A percentile compares a stretch with the other conserved stretches of the same genome.
Evolutionary conservation across 768 basidiomycete species (phyloP).

Genomic region (Termitomyces titanicus): DNA sequence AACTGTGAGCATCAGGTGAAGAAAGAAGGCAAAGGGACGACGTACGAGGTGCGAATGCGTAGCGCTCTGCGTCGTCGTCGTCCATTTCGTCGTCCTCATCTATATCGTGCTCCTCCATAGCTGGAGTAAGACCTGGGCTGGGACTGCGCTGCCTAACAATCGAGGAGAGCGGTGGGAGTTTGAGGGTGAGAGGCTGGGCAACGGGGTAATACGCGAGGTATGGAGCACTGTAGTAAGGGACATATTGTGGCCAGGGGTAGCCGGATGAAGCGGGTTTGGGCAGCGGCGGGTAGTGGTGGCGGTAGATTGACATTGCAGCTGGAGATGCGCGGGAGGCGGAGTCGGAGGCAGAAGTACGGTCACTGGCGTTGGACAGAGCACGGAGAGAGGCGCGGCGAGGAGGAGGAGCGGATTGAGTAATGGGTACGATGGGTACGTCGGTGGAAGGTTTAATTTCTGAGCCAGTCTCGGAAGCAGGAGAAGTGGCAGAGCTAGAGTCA

Average conservation of each 20-base stretch:
- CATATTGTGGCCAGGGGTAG: neutral
- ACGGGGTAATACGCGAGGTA: neutral
- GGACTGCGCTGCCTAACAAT: neutral
- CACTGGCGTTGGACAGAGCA: no score
- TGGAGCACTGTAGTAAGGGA: neutral
- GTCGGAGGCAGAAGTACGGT: no score
- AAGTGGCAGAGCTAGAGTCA: neutral
- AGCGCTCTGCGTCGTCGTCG: neutral
- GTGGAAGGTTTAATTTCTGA: neutral
- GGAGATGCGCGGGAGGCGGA: no score
- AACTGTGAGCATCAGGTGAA: neutral
- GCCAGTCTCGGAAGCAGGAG: neutral
- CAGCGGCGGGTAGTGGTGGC: neutral
- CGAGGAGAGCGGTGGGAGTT: neutral
- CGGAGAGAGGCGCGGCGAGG: no score
- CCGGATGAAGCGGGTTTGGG: no score
- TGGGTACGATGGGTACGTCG: no score
- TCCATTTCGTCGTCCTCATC: neutral
- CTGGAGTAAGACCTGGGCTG: neutral
- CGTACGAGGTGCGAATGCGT: constrained; percentile 5
- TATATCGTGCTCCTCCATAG: neutral
- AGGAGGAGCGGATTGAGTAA: no score
- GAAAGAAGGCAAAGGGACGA: neutral
- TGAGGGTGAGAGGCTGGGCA: neutral
- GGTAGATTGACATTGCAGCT: neutral